Evolutionary conservation across 768 basidiomycete species (phyloP), one percentile per base, ranked within the genome.

Genomic region (Pisolithus tinctorius): DNA sequence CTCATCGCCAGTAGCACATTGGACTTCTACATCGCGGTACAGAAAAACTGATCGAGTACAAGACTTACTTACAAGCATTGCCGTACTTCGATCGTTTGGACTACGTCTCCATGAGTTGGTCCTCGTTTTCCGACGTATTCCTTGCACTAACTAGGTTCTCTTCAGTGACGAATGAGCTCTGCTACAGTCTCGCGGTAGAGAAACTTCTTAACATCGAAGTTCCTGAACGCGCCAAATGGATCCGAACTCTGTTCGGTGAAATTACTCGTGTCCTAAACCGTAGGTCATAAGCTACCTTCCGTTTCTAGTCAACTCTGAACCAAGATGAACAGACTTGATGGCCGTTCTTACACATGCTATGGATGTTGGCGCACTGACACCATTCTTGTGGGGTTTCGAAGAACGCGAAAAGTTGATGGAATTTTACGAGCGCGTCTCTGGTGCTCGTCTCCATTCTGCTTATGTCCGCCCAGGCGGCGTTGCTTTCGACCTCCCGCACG

Each of bases 381-480:
- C 95, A 36, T 99, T 97, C 84, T 76, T 99, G 29, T 99, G 95
- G 93, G 95, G 95, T 60, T 98, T 98, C 77, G 95, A 98, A 71
- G 95, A 99, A 70, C 92, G 95, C 50, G 95, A 98, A 74, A 99
- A 99, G 76, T 83, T 98, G 56, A 98, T 98, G 95, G 95, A 99
- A 66, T 99, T 98, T 72, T 99, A 99, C 69, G 95, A 99, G 72
- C 93, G 95, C 51, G 95, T 98, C 38, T 97, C 94, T 8, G 95
- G 95, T 57, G 95, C 95, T 4, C 93, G 95, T 50, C 79, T 99
- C 62, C 95, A 99, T 63, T 84, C 93, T 5, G 95, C 95, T n/a
- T 99, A 97, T 67, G 87, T 97, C 45, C 88, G 95, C 54, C 95
- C 95, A 1, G 95, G 95, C 54, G 95, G 95, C 60, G 95, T 99